phyloP scores from a whole-genome alignment of 1,284 basidiomycete genomes.

The Cronartium ribicola region DNA sequence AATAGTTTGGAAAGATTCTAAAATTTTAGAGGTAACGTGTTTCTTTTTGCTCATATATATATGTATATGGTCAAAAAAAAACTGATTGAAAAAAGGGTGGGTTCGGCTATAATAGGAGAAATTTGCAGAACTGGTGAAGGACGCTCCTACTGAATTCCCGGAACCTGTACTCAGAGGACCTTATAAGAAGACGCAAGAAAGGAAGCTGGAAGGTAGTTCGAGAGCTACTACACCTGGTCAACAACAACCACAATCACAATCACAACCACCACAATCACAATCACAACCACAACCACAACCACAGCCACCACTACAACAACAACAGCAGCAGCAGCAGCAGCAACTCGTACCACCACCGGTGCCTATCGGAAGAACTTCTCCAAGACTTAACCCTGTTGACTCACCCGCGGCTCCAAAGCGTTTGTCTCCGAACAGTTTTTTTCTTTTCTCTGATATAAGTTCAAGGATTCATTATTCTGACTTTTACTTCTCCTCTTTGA shows the following conservation, averaged over 20 bases:
- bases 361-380: background rate
- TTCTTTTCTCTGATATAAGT: background rate
- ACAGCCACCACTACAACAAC: background rate
- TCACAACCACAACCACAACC: background rate
- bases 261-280: background rate
- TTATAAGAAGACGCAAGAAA: background rate
- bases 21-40: slow-evolving; percentile 44
- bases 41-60: background rate
- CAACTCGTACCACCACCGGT: background rate
- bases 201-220: background rate
- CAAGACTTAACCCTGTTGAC: background rate
- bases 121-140: slow-evolving; percentile 13
- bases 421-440: background rate
- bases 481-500: background rate
- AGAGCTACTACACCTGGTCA: background rate
- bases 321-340: background rate
- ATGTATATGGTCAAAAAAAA: too few relatives aligned
- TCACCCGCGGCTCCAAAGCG: background rate
- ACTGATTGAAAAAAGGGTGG: slow-evolving; percentile 7
- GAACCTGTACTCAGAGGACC: background rate
- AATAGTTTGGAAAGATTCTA: slow-evolving; percentile 47
- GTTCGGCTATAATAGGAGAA: slow-evolving; percentile 32
- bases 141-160: slow-evolving; percentile 20
- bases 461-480: background rate
- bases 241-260: background rate